Base-by-base conservation (phyloP, 768 basidiomycete genomes). In the Mycena rosella region DNA sequence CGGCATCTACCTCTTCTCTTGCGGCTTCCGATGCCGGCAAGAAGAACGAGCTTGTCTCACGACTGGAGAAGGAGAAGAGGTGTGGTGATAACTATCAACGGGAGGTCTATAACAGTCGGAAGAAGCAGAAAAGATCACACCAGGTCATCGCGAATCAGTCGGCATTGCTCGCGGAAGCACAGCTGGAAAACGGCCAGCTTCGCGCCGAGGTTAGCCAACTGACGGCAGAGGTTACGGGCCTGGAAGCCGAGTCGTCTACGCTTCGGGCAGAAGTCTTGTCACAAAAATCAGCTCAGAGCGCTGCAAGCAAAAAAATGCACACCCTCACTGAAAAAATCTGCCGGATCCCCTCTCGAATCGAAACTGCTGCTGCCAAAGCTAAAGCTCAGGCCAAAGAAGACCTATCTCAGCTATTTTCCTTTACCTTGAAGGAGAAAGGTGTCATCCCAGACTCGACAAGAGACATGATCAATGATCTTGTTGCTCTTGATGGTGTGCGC, bases 381-480 rank as follows among this genome's bases (percentile, higher is more conserved):
- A 40, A 32, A n/a, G 13, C 10, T 1, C 36, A 52, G 32, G 57
- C 58, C 3, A 29, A 51, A 11, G 53, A 55, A 2, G 53, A 55
- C 13, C 32, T 55, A 15, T 24, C 53, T 3, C 53, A 40, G 11
- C 36, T 40, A 15, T 40, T 56, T 17, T 40, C 55, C 55, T 42
- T 56, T 38, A 42, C 26, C 40, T 18, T 65, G 32, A 65, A 65
- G 63, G 56, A 65, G 48, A 47, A 52, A 17, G 63, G 56, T 44
- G 56, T 65, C 30, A 26, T 65, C 26, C 32, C 54, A 1, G 63
- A 65, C 36, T 34, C 54, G 13, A 45, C 40, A 14, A 5, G 63
- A 26, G 63, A 51, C 40, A 52, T 52, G 36, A 57, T 65, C 30
- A 59, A 36, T 36, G 56, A 65, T 47, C 63, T 65, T 22, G 63